Conservation (phyloP, 2,329 filamentous ascomycete species). For the Ceratocystis ficicola region DNA sequence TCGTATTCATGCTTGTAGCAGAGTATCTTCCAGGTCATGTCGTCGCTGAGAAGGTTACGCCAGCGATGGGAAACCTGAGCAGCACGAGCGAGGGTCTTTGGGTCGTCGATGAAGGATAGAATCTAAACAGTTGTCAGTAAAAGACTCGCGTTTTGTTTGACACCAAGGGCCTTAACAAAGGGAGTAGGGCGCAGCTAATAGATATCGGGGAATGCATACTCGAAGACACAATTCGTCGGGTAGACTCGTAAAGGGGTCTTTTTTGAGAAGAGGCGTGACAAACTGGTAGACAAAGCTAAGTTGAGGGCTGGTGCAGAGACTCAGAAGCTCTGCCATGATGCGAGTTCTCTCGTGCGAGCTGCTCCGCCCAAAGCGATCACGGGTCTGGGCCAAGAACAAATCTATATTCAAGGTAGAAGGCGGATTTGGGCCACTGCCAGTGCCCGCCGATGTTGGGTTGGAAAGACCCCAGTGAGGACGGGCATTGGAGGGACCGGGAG, state of each 20-base stretch:
- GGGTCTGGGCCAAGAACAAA: slow-evolving; percentile 64
- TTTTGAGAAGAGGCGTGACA: slow-evolving; percentile 85
- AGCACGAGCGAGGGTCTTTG: slow-evolving; percentile 80
- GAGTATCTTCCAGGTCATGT: slow-evolving; percentile 96
- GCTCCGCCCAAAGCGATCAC: slow-evolving; percentile 67
- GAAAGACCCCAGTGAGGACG: slow-evolving; percentile 49
- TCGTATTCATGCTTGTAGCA: slow-evolving; percentile 91
- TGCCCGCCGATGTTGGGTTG: slow-evolving; percentile 27
- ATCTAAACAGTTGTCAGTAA: slow-evolving; percentile 42
- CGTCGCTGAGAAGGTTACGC: slow-evolving; percentile 86
- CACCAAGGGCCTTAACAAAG: not conserved
- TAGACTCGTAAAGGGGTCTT: slow-evolving; percentile 85
- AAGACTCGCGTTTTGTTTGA: too few relatives aligned
- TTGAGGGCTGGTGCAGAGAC: slow-evolving; percentile 88
- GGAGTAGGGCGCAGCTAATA: not conserved
- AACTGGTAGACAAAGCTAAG: slow-evolving; percentile 94
- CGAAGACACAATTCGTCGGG: slow-evolving; percentile 87
- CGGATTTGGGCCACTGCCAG: slow-evolving; percentile 34
- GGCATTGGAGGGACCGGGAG: slow-evolving; percentile 48
- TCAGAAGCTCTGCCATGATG: slow-evolving; percentile 75
- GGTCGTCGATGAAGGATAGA: slow-evolving; percentile 92
- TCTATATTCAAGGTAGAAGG: not conserved
- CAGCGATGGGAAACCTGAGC: slow-evolving; percentile 94
- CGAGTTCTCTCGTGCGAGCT: slow-evolving; percentile 64
- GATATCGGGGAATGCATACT: slow-evolving; percentile 35